Evolutionary conservation across 306 rosid species (phyloP).

Genomic region (Casuarina glauca): DNA sequence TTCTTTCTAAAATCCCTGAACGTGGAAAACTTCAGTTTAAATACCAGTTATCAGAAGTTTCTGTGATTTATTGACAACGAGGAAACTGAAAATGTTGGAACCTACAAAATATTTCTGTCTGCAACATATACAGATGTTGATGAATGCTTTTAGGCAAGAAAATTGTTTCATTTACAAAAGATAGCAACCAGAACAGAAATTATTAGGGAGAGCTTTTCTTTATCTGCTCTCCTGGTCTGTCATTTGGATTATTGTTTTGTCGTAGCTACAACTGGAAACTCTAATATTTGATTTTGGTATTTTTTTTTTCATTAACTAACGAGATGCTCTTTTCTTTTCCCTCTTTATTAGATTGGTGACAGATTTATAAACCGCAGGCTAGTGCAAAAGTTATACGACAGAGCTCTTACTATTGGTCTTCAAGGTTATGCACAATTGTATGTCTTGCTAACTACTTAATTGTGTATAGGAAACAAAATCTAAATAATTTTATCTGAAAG

Average conservation of each 20-base stretch:
- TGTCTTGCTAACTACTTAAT: slow-evolving; percentile 37
- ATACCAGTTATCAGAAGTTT: neutral
- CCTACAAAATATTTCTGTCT: neutral
- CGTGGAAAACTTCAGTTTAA: neutral
- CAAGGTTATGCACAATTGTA: slow-evolving; percentile 91
- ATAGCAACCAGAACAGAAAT: neutral
- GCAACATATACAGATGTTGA: no score
- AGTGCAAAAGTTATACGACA: slow-evolving; percentile 80
- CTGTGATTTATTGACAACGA: neutral
- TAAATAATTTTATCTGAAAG: slow-evolving; percentile 13
- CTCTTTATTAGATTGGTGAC: slow-evolving; percentile 71
- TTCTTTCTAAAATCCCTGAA: neutral
- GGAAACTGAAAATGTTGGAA: neutral
- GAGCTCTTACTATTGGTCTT: slow-evolving; percentile 82
- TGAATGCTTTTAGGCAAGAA: neutral
- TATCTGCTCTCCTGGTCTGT: neutral
- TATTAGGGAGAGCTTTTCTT: neutral
- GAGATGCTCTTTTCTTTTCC: slow-evolving; percentile 23
- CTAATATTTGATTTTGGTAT: slow-evolving; percentile 14
- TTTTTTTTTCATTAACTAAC: slow-evolving; percentile 23
- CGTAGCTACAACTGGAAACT: neutral
- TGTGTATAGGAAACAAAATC: slow-evolving; percentile 19
- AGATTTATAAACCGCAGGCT: slow-evolving; percentile 85
- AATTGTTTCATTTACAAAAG: no score
- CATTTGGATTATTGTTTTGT: neutral